A percentile compares a stretch with the other conserved stretches of the same genome.
Conservation (phyloP, 2,329 filamentous ascomycete genomes). For the Cryphonectria radicalis region DNA sequence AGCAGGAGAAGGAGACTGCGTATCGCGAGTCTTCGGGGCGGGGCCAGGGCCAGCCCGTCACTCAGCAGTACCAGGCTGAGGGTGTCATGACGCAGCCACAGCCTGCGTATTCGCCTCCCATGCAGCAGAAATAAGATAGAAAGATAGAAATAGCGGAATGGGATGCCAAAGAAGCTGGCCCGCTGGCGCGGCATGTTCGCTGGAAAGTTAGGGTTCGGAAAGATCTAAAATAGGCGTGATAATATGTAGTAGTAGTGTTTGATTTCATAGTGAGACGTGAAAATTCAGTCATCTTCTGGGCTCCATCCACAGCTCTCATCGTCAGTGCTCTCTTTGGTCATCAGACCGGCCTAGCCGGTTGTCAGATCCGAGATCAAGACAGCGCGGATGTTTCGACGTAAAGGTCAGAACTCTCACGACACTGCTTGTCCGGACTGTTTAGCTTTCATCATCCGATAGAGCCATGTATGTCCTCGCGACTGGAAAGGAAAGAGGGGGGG, state of each 20-base stretch:
- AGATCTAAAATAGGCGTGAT: not conserved
- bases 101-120: not conserved
- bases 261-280: not conserved
- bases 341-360: slow-evolving; percentile 45
- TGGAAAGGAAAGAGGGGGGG: not conserved
- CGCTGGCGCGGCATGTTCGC: not conserved
- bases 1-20: slow-evolving; percentile 53
- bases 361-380: slow-evolving; percentile 42
- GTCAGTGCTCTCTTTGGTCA: slow-evolving; percentile 67
- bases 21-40: slow-evolving; percentile 40
- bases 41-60: slow-evolving; percentile 28
- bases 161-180: not conserved
- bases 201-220: not conserved
- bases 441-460: slow-evolving; percentile 38
- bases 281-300: not conserved
- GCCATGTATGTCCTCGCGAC: not conserved
- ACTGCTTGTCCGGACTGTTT: slow-evolving; percentile 25
- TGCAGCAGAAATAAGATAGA: not conserved
- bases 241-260: not conserved
- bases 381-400: slow-evolving; percentile 46
- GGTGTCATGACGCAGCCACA: slow-evolving; percentile 35
- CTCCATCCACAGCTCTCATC: slow-evolving; percentile 35
- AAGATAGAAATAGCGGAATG: too few species aligned
- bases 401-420: slow-evolving; percentile 31
- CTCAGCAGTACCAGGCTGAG: slow-evolving; percentile 40